A percentile compares a stretch with the other conserved stretches of the same genome.
Conservation (phyloP, 1,139 yeast genomes). For the Tardiomyces depauwii region DNA sequence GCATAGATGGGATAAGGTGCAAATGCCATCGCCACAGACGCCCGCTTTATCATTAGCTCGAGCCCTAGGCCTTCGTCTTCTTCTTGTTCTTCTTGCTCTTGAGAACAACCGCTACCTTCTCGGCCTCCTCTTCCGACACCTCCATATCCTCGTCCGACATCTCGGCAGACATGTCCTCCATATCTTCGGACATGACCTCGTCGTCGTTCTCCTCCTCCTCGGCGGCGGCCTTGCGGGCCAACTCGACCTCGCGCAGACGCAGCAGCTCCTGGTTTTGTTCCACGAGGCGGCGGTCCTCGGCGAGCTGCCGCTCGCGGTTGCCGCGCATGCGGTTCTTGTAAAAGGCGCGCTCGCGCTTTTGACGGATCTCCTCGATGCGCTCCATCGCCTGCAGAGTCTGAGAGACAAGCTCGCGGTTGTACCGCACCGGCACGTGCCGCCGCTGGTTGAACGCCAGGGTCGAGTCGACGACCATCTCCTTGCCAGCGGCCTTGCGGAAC, state of each 20-base stretch:
- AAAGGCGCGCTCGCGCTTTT: conserved; percentile 95
- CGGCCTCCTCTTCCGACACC: conserved; percentile 25
- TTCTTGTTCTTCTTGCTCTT: conserved; percentile 40
- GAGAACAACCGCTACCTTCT: conserved; percentile 67
- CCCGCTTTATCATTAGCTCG: too few species aligned
- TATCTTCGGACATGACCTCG: conserved; percentile 35
- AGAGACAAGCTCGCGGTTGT: conserved; percentile 91
- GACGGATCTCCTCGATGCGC: conserved; percentile 91
- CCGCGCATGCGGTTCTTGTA: conserved; percentile 99
- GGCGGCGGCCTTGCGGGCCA: conserved; percentile 58
- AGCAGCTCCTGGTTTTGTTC: conserved; percentile 81
- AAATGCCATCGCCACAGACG: too few species aligned
- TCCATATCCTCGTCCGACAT: conserved; percentile 31
- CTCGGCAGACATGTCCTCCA: conserved; percentile 38
- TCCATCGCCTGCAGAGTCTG: conserved; percentile 93
- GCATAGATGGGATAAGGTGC: too few species aligned
- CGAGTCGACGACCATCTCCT: conserved; percentile 94
- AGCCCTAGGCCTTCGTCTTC: background rate
- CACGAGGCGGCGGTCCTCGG: conserved; percentile 78
- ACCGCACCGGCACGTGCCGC: conserved; percentile 96
- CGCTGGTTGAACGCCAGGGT: conserved; percentile 94
- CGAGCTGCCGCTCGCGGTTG: conserved; percentile 77
- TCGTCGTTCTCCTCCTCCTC: conserved; percentile 38
- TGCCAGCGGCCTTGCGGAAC: conserved; percentile 98
- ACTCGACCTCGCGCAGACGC: conserved; percentile 86